These are phyloP conservation scores for Cladosporium cucumerinum DNA, from an alignment of 2,329 filamentous ascomycete species.

Conservation along the genomic window DNA sequence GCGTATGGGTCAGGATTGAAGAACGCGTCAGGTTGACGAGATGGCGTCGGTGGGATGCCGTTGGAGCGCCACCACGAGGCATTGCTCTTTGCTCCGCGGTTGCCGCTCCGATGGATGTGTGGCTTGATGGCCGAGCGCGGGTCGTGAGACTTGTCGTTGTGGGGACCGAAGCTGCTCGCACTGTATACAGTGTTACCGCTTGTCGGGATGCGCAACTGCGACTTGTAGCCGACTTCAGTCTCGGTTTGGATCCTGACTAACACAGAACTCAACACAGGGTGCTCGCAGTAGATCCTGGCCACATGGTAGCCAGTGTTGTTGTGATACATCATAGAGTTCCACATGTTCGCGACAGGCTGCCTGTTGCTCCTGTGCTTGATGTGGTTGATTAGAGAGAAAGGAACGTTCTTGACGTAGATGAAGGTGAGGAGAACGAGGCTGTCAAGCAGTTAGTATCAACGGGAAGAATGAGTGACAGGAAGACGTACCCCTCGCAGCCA, in stretches of 20 bases:
- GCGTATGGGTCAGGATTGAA: not conserved
- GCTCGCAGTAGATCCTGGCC: constrained; percentile 26
- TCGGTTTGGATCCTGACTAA: not conserved
- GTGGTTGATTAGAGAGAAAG: constrained; percentile 27
- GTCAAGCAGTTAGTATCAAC: constrained; percentile 15
- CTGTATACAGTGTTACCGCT: constrained; percentile 9
- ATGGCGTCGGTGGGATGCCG: not conserved
- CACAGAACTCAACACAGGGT: constrained; percentile 9
- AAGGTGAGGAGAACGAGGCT: constrained; percentile 30
- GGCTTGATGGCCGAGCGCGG: constrained; percentile 7
- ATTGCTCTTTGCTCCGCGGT: not conserved
- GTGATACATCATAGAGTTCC: constrained; percentile 33
- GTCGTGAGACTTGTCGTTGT: constrained; percentile 7
- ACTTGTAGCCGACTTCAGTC: constrained; percentile 5
- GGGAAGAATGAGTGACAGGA: not conserved
- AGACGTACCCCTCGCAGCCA: constrained; percentile 20
- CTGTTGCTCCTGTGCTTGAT: constrained; percentile 25
- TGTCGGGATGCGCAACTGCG: constrained; percentile 4
- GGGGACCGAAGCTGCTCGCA: constrained; percentile 4
- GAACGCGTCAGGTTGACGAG: not conserved
- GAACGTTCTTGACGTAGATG: constrained; percentile 31
- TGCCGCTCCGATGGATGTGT: constrained; percentile 2
- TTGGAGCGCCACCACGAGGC: not conserved
- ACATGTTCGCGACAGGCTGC: constrained; percentile 32
- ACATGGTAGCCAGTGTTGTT: constrained; percentile 27